These are phyloP conservation scores for Flaveria ramosissima DNA, from an alignment of 129 eudicot genomes.

Conservation along the genomic window DNA sequence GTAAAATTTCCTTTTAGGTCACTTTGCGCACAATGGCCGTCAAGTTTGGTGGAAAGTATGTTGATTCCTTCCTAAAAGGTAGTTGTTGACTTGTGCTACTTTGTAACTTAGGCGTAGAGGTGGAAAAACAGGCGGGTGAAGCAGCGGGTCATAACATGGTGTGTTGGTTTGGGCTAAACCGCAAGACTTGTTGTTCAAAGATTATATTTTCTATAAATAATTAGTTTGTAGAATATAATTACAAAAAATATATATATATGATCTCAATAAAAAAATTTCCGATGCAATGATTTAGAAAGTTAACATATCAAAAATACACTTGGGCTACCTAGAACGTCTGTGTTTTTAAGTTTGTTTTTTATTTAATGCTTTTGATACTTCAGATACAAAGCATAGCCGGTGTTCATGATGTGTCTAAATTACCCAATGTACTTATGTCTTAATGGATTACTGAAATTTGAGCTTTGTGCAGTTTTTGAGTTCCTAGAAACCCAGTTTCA, in stretches of 20 bases:
- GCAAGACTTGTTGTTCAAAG: not conserved
- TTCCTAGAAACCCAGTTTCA: conserved; percentile 62
- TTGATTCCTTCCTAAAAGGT: conserved; percentile 82
- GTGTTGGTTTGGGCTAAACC: not conserved
- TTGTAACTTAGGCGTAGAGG: conserved; percentile 10
- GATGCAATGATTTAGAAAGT: not conserved
- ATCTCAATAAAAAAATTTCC: not conserved
- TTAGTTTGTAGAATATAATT: not conserved
- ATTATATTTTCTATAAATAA: not conserved
- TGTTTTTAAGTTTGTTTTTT: not conserved
- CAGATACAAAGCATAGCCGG: not conserved
- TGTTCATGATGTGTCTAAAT: not conserved
- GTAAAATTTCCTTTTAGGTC: conserved; percentile 43
- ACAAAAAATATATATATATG: not conserved
- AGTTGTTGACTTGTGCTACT: conserved; percentile 9
- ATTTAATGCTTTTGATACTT: not conserved
- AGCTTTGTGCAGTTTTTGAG: conserved; percentile 62
- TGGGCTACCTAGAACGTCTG: not conserved
- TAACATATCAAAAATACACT: not conserved
- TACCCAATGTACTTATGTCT: not conserved
- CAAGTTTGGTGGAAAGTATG: conserved; percentile 83
- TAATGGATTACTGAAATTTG: conserved; percentile 25
- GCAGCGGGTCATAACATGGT: not conserved
- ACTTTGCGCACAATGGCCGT: conserved; percentile 70
- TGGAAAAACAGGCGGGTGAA: not conserved